Evolutionary conservation across 768 basidiomycete genomes (phyloP).

Genomic region (Gelatoporia subvermispora): DNA sequence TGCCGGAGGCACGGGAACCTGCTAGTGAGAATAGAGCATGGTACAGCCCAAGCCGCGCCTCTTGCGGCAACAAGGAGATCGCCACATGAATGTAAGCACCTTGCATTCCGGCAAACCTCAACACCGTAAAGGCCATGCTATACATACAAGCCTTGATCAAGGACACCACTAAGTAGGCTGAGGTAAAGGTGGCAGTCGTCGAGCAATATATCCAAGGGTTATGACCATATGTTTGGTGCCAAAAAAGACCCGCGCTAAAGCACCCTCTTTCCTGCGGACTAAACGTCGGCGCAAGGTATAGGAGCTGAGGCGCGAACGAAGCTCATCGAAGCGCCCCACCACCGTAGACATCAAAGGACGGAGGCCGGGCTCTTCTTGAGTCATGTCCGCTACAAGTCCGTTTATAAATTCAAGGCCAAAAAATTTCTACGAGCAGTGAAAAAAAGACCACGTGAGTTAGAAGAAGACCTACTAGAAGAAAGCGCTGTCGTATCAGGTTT

Average conservation of each 20-base stretch:
- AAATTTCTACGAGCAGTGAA: constrained; percentile 13
- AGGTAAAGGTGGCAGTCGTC: neutral
- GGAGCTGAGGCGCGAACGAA: constrained; percentile 13
- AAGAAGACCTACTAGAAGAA: constrained; percentile 1
- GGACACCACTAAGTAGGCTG: too few species aligned
- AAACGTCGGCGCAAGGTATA: constrained; percentile 29
- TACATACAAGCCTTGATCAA: too few species aligned
- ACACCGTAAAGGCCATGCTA: too few species aligned
- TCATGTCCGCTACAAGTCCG: constrained; percentile 28
- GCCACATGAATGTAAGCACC: too few species aligned
- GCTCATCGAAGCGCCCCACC: constrained; percentile 21
- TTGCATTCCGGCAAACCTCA: too few species aligned
- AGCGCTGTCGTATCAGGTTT: constrained; percentile 6
- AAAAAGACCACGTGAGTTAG: neutral
- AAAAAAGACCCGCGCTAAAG: neutral
- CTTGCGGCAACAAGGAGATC: too few species aligned
- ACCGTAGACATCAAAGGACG: constrained; percentile 29
- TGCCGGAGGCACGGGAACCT: too few species aligned
- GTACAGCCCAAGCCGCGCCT: too few species aligned
- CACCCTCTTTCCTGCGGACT: neutral
- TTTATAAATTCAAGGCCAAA: constrained; percentile 28
- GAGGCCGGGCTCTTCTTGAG: constrained; percentile 24
- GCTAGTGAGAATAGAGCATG: too few species aligned
- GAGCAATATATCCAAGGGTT: neutral
- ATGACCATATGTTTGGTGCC: neutral